Percentiles rank a stretch among this genome's conserved stretches.
Conservation (phyloP, 257 asterid species). For the Solanum chiquidenum region DNA sequence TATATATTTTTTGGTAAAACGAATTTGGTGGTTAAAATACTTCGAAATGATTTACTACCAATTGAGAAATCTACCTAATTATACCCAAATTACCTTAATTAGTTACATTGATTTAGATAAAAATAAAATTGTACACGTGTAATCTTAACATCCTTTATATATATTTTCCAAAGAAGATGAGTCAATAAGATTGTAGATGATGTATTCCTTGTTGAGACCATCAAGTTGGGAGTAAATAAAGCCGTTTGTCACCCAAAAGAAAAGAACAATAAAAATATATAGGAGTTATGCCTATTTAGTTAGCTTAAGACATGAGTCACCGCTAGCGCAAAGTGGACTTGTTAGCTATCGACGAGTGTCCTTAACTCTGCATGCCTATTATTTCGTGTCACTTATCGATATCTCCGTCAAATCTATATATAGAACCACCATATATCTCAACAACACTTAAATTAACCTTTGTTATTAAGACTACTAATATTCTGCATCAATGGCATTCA, state of each 20-base stretch:
- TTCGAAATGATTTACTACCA: not conserved
- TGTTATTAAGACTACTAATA: not conserved
- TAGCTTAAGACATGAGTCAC: not conserved
- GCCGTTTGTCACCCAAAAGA: too few species aligned
- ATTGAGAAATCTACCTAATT: not conserved
- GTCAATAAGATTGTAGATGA: not conserved
- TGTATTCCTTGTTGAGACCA: not conserved
- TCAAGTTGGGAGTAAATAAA: not conserved
- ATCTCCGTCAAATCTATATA: not conserved
- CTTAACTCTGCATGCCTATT: not conserved
- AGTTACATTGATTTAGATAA: not conserved
- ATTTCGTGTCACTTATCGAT: not conserved
- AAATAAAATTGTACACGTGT: not conserved
- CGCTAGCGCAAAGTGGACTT: not conserved
- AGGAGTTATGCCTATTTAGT: too few species aligned
- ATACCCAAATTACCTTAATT: not conserved
- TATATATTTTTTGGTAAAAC: not conserved
- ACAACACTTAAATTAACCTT: not conserved
- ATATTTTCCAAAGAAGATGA: not conserved
- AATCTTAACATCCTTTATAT: not conserved
- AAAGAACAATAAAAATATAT: too few species aligned
- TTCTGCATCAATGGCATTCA: conserved; percentile 1
- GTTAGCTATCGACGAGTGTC: not conserved
- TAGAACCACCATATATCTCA: not conserved
- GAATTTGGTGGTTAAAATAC: not conserved